Evolutionary conservation across 148 eudicot species (phyloP), one percentile per base, ranked within the genome.

Genomic region (Heliosperma pusillum): DNA sequence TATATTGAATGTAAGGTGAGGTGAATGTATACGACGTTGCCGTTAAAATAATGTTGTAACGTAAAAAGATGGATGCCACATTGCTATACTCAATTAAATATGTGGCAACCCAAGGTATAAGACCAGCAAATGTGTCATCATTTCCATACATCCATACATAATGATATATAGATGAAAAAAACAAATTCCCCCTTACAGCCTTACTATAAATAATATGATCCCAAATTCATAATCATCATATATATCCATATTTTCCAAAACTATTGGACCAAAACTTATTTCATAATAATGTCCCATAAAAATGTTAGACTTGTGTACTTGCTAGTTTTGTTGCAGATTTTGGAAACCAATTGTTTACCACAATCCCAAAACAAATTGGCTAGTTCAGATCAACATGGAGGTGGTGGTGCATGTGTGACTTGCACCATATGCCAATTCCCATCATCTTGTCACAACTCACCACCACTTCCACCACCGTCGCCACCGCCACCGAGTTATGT

Each of bases 361-460:
- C 59, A 50, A 76, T 9, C 73, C 55, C 79, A 68, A 42, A 25
- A 36, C 42, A 76, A 68, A 66, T 36, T 5, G 24, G 59, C 2
- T 70, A n/a, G 25, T 42, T 7, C 1, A 1, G 10, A 70, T 7
- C 66, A 70, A 10, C 17, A 16, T 47, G 16, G 53, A 10, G 53
- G 53, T 50, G 55, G 55, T 50, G 26, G 30, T 70, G 50, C 15
- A 12, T 71, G 80, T 65, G 27, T 40, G 10, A 72, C 15, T 22
- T 71, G 80, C 22, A 40, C 80, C 3, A 19, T 71, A 10, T 78
- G 80, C 19, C 76, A 63, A 52, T 64, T 10, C 57, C 80, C 80
- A 12, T 9, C 27, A 24, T 9, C 27, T 22, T 78, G 80, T 42
- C 71, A 55, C 22, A 62, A 76, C 33, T 27, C 78, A 42, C 78